These are phyloP conservation scores for Artemisia annua DNA, from an alignment of 129 eudicot genomes.

Conservation along the genomic window DNA sequence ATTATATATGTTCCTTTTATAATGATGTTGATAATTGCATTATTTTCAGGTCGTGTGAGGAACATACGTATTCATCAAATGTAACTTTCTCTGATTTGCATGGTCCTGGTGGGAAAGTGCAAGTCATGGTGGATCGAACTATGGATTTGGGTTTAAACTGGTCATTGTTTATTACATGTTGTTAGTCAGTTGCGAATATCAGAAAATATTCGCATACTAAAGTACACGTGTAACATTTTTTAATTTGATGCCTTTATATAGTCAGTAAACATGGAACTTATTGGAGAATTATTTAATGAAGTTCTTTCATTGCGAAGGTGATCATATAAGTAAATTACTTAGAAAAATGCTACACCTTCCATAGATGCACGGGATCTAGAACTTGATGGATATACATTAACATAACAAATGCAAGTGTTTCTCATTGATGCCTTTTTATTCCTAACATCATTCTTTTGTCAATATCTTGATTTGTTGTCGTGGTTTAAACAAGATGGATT, in stretches of 20 bases:
- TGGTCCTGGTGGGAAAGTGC: conserved; percentile 87
- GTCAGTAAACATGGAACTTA: no score
- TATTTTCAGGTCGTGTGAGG: conserved; percentile 66
- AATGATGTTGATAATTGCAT: conserved; percentile 10
- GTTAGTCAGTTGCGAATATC: no score
- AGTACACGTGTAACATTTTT: background rate
- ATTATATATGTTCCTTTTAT: no score
- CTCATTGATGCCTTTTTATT: background rate
- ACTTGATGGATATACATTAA: no score
- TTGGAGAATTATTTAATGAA: no score
- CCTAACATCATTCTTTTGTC: background rate
- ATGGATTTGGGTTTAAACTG: background rate
- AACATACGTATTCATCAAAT: conserved; percentile 80
- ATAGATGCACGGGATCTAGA: no score
- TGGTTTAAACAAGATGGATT: background rate
- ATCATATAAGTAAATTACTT: no score
- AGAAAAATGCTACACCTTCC: no score
- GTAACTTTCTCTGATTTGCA: conserved; percentile 82
- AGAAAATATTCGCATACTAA: conserved; percentile 5
- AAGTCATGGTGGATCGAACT: conserved; percentile 92
- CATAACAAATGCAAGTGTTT: no score
- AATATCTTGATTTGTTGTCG: background rate
- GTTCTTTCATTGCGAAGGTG: no score
- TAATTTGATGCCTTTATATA: no score
- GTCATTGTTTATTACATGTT: background rate